Base-by-base conservation (phyloP, 2,329 filamentous ascomycete species). In the Myriangium duriaei region DNA sequence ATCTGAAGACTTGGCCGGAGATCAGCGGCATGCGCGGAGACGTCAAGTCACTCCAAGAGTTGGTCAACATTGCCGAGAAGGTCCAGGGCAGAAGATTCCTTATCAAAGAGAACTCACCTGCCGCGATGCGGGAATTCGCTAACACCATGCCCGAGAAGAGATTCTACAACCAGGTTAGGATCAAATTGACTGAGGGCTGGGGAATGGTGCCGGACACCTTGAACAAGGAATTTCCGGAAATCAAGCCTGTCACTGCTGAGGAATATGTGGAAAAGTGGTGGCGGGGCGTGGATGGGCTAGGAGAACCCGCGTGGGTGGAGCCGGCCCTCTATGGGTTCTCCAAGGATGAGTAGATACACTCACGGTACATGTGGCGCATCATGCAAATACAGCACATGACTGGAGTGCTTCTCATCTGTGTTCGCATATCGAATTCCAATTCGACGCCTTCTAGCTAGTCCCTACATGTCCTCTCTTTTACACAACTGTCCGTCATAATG, bases 1-100 rank as follows among this genome's bases (percentile, higher is more conserved):
- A 59, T n/a, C 42, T 63, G 14, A 47, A 58, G 3, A 55, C 54
- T 14, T 72, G 69, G 69, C 59, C 64, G 2, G 53, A 58, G 19
- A 48, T 53, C 11, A 47, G 56, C 4, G 63, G 64, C 53, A 51
- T 58, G 53, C 42, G 36, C 17, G 43, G 52, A 9, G 49, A 51
- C 42, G 41, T 50, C 13, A 46, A 43, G 38, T 45, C 42, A 12
- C 54, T 47, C 35, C 42, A 38, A 9, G 52, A 54, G 24, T 28
- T 54, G 15, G 42, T 54, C 1, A 33, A 9, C 11, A 44, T 53
- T 11, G 30, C 47, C n/a, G 50, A 56, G 43, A 44, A 39, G 33
- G 50, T 53, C 5, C 46, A 50, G 42, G 38, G 44, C 4, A 46
- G 51, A 14, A 50, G 49, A 40, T 51, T 53, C 26, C 34, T 55